Evolutionary conservation across 495 filamentous ascomycete genomes (phyloP).

Genomic region (Sabuloglossum arenarium): DNA sequence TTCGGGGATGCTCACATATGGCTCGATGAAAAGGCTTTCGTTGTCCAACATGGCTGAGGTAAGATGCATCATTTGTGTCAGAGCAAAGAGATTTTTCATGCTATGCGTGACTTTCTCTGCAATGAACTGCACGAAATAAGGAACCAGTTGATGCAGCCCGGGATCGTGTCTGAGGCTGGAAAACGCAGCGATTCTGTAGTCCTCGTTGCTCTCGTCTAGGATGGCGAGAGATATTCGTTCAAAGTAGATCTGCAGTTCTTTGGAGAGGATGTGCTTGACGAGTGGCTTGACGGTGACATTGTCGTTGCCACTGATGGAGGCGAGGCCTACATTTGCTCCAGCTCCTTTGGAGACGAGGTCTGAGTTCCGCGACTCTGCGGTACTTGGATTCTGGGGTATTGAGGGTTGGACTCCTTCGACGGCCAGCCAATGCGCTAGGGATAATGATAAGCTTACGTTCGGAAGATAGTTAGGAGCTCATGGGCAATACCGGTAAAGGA

Average conservation of each 20-base stretch:
- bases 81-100: conserved; percentile 63
- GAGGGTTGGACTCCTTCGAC: conserved; percentile 92
- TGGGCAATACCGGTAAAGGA: conserved; percentile 52
- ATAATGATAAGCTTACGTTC: neutral
- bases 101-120: conserved; percentile 84
- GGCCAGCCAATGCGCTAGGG: conserved; percentile 76
- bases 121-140: conserved; percentile 90
- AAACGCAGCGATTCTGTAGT: conserved; percentile 67
- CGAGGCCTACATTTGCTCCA: conserved; percentile 58
- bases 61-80: conserved; percentile 81
- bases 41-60: conserved; percentile 68
- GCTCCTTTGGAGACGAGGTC: conserved; percentile 79
- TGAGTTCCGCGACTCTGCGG: conserved; percentile 54
- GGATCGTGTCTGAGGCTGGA: conserved; percentile 68
- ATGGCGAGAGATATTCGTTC: conserved; percentile 77
- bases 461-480: neutral
- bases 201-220: conserved; percentile 63
- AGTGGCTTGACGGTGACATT: conserved; percentile 67
- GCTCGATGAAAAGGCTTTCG: conserved; percentile 59
- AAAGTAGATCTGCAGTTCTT: conserved; percentile 93
- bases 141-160: conserved; percentile 80
- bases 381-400: conserved; percentile 85
- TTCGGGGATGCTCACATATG: conserved; percentile 39
- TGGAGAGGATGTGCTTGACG: conserved; percentile 87
- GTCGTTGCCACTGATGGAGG: conserved; percentile 63